These are phyloP conservation scores for Ophiocordyceps camponoti-leonardi DNA, from an alignment of 2,329 filamentous ascomycete species.

Conservation along the genomic window DNA sequence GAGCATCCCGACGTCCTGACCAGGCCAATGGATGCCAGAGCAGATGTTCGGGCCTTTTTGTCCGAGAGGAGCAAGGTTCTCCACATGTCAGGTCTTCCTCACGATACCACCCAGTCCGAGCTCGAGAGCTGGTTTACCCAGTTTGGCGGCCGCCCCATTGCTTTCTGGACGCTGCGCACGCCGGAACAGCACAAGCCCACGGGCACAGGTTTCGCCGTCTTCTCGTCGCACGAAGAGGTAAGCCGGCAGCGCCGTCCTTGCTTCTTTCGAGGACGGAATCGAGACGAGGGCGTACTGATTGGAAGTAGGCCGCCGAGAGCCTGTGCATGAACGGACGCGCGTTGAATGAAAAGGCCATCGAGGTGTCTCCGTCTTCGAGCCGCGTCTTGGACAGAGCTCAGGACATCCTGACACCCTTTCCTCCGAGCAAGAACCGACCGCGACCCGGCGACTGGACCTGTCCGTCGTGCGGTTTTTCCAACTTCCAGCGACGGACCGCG, in stretches of 20 bases:
- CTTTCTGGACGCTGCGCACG: conserved; percentile 95
- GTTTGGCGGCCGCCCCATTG: conserved; percentile 92
- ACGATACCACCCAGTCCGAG: conserved; percentile 97
- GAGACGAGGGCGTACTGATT: neutral
- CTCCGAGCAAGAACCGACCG: conserved; percentile 94
- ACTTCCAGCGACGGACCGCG: conserved; percentile 95
- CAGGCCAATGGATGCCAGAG: conserved; percentile 88
- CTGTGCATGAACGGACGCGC: conserved; percentile 98
- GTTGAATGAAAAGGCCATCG: conserved; percentile 96
- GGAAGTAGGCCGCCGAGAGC: conserved; percentile 70
- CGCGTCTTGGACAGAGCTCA: conserved; percentile 88
- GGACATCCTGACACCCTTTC: conserved; percentile 92
- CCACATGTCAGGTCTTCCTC: conserved; percentile 91
- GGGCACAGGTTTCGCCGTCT: conserved; percentile 92
- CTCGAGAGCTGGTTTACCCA: conserved; percentile 99
- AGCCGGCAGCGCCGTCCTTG: conserved; percentile 16
- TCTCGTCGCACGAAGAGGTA: conserved; percentile 98
- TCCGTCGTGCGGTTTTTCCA: conserved; percentile 95
- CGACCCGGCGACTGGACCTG: conserved; percentile 98
- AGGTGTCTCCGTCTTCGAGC: conserved; percentile 95
- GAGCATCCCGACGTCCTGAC: conserved; percentile 92
- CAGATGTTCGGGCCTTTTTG: conserved; percentile 89
- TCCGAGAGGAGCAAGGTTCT: conserved; percentile 95
- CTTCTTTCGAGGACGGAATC: neutral
- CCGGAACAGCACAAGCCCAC: conserved; percentile 99